Evolutionary conservation across 495 filamentous ascomycete genomes (phyloP), one percentile per base, ranked within the genome.

Genomic region (Neurospora pannonica): DNA sequence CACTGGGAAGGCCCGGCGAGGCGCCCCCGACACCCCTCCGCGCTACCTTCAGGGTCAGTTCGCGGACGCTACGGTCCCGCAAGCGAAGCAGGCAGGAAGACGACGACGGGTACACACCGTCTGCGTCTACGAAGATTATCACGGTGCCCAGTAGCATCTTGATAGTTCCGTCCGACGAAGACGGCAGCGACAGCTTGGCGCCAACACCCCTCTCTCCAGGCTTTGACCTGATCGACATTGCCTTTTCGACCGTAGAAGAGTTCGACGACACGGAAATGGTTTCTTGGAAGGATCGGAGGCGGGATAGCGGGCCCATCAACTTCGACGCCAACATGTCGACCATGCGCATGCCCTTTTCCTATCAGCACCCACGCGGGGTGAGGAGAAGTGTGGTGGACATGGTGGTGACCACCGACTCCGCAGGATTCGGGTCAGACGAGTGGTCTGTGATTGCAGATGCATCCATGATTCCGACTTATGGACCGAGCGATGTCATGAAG

Each of bases 381-480:
- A 39, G 37, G 70, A 70, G 17, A 21, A 43, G 42, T 31, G 54
- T 34, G 28, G 54, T 67, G 7, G 54, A 67, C 15, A 67, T 67
- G 24, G 54, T 67, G 54, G 28, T 67, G 13, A 28, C 24, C 24
- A 39, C 21, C 24, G 37, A 70, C 21, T 36, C 31, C 60, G n/a
- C 13, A 46, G 19, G 21, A 40, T 39, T 75, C 21, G 46, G 21
- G 5, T 71, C 54, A 9, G 75, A 78, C 67, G 74, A 77, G 72
- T 76, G 74, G 76, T 77, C 74, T 38, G 72, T 78, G 46, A 75
- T 79, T 62, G 38, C 73, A 28, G 76, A 79, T 38, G 34, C 54
- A 39, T 76, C 74, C 9, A 70, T 76, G n/a, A 73, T 79, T 34
- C 78, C 78, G n/a, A 76, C 76, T 31, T 78, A 78, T 39, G 48